phyloP scores from a whole-genome alignment of 2,329 filamentous ascomycete species.

The Periconia macrospinosa region DNA sequence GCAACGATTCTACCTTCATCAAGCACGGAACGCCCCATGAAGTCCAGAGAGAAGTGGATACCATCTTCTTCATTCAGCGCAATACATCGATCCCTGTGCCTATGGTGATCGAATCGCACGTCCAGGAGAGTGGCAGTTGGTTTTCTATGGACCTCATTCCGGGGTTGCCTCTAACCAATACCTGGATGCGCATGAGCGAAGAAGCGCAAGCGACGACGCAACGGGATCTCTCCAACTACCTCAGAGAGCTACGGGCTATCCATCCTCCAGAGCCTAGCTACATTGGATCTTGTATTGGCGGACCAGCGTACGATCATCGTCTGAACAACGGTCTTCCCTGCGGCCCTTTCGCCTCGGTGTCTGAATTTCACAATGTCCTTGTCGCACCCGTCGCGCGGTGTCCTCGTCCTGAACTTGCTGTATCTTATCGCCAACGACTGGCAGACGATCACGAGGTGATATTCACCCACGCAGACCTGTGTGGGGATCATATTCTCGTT shows the following conservation, averaged over 20 bases:
- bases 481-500: conserved; percentile 2
- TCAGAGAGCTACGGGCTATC: conserved; percentile 2
- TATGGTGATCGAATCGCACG: conserved; percentile 1
- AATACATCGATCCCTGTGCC: conserved; percentile 5
- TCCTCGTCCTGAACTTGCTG: conserved; percentile 4
- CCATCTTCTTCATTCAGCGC: conserved; percentile 2
- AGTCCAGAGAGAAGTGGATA: conserved; percentile 1
- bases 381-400: conserved; percentile 3
- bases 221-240: conserved; percentile 1
- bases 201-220: conserved; percentile 3
- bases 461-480: conserved; percentile 5
- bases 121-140: conserved; percentile 2
- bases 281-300: conserved; percentile 5
- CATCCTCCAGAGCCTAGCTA: conserved; percentile 1
- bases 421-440: conserved; percentile 3
- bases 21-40: background rate
- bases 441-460: conserved; percentile 3
- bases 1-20: conserved; percentile 1
- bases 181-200: conserved; percentile 3
- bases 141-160: conserved; percentile 2
- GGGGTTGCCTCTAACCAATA: conserved; percentile 1
- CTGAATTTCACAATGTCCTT: conserved; percentile 3
- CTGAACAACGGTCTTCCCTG: conserved; percentile 5
- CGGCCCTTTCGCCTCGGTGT: conserved; percentile 5
- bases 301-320: conserved; percentile 4